Percentiles rank a stretch among this genome's conserved stretches.
These are phyloP conservation scores for Scheffersomyces spartinae DNA, from an alignment of 805 yeast species.

Conservation along the genomic window DNA sequence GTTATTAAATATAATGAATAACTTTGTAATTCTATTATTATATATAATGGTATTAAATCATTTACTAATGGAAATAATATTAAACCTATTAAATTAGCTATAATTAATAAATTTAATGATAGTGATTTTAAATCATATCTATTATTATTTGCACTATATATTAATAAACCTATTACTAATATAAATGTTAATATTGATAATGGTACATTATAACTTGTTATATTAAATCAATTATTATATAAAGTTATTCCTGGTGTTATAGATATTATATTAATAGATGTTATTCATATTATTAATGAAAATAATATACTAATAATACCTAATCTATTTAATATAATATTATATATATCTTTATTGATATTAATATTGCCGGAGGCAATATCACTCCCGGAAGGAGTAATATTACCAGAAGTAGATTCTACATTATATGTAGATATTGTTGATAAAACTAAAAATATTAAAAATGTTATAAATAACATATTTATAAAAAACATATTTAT, in stretches of 20 bases:
- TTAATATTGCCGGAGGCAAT: slow-evolving; percentile 2
- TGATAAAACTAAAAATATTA: slow-evolving; percentile 3
- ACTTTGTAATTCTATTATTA: slow-evolving; percentile 8
- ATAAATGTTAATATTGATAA: slow-evolving; percentile 1
- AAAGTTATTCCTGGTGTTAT: slow-evolving; percentile 1
- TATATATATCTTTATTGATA: slow-evolving; percentile 1
- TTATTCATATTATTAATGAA: slow-evolving; percentile 2
- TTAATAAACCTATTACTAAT: slow-evolving; percentile 1
- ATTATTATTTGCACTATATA: slow-evolving; percentile 2
- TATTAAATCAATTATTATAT: slow-evolving; percentile 2
- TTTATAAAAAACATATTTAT: slow-evolving; percentile 2
- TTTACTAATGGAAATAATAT: slow-evolving; percentile 7
- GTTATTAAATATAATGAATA: slow-evolving; percentile 8
- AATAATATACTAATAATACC: slow-evolving; percentile 2
- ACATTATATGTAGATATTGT: slow-evolving; percentile 2
- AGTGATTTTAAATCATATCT: slow-evolving; percentile 2
- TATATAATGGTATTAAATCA: slow-evolving; percentile 6
- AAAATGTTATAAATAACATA: slow-evolving; percentile 3
- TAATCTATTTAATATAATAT: slow-evolving; percentile 3
- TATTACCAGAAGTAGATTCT: slow-evolving; percentile 2
- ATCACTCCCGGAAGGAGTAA: slow-evolving; percentile 2
- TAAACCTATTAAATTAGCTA: slow-evolving; percentile 4
- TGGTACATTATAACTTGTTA: slow-evolving; percentile 2
- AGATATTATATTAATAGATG: slow-evolving; percentile 1
- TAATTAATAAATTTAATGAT: slow-evolving; percentile 5